phyloP scores from a whole-genome alignment of 768 basidiomycete genomes.

The Suillus placidus region DNA sequence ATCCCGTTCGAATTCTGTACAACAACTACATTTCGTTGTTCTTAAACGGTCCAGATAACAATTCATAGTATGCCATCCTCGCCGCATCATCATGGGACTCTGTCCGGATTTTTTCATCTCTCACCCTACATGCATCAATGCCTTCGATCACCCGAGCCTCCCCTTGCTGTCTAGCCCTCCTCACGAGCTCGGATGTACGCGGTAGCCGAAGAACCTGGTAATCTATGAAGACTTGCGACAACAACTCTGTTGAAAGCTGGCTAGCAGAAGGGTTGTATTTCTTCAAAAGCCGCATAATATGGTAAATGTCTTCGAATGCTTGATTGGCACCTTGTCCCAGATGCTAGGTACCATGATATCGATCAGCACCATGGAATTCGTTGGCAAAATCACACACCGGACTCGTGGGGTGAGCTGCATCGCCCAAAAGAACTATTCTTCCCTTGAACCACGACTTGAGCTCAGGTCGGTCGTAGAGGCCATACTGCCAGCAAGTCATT shows the following conservation, averaged over 20 bases:
- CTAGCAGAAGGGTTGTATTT: constrained; percentile 33
- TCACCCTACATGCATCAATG: constrained; percentile 30
- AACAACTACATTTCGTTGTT: constrained; percentile 10
- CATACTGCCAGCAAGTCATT: constrained; percentile 33
- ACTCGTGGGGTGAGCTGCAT: constrained; percentile 50
- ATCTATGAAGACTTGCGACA: constrained; percentile 35
- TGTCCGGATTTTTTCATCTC: constrained; percentile 28
- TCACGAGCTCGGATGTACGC: constrained; percentile 39
- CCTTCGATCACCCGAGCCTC: constrained; percentile 39
- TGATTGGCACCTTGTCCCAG: constrained; percentile 51
- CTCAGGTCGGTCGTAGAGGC: constrained; percentile 47
- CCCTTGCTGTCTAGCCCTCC: constrained; percentile 37
- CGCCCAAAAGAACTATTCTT: constrained; percentile 45
- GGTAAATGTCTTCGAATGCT: constrained; percentile 45
- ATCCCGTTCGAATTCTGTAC: neutral
- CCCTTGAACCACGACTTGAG: constrained; percentile 44
- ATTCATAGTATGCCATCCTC: neutral
- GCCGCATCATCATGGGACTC: neutral
- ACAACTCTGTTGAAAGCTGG: constrained; percentile 29
- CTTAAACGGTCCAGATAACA: constrained; percentile 13
- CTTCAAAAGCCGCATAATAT: constrained; percentile 36
- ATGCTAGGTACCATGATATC: constrained; percentile 32
- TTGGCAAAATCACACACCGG: constrained; percentile 37
- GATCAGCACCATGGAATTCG: neutral
- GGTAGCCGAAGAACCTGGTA: constrained; percentile 40